These are phyloP conservation scores for Arthrinium puccinioides DNA, from an alignment of 2,329 filamentous ascomycete genomes.

Conservation along the genomic window DNA sequence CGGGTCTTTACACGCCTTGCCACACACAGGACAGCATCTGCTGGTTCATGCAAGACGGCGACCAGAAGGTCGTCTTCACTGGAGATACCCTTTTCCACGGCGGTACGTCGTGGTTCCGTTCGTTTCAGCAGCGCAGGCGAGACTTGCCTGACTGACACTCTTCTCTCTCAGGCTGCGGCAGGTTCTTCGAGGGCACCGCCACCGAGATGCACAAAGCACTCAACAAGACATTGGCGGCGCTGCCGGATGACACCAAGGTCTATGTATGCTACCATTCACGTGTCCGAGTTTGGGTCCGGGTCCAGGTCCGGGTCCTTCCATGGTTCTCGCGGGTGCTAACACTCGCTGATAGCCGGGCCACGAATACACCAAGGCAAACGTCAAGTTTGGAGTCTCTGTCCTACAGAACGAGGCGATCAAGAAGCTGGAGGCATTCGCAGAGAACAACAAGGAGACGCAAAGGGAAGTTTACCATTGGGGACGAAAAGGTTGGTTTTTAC, in stretches of 20 bases:
- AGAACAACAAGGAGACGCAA: slow-evolving; percentile 81
- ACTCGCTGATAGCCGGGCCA: slow-evolving; percentile 64
- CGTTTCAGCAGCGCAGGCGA: slow-evolving; percentile 4
- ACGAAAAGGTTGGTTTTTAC: slow-evolving; percentile 69
- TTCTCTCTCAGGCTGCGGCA: slow-evolving; percentile 64
- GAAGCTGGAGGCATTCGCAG: slow-evolving; percentile 69
- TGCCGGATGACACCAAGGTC: slow-evolving; percentile 88
- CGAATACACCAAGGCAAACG: slow-evolving; percentile 96
- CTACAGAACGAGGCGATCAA: slow-evolving; percentile 68
- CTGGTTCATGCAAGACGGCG: slow-evolving; percentile 79
- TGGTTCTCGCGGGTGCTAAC: too few species aligned
- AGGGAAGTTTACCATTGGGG: slow-evolving; percentile 91
- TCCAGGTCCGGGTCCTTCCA: neutral
- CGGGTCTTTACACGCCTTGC: slow-evolving; percentile 88
- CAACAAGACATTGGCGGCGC: slow-evolving; percentile 71
- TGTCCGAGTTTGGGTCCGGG: neutral
- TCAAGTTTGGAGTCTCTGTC: slow-evolving; percentile 77
- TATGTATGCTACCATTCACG: slow-evolving; percentile 58
- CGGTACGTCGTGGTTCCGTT: slow-evolving; percentile 41
- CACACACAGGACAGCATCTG: slow-evolving; percentile 99
- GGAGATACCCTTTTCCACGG: slow-evolving; percentile 95
- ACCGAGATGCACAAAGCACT: slow-evolving; percentile 89
- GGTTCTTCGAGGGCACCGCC: slow-evolving; percentile 89
- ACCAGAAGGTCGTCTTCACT: slow-evolving; percentile 76
- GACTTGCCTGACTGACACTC: slow-evolving; percentile 1